phyloP scores from a whole-genome alignment of 2,329 filamentous ascomycete species.

The Aspergillus quadricinctus region DNA sequence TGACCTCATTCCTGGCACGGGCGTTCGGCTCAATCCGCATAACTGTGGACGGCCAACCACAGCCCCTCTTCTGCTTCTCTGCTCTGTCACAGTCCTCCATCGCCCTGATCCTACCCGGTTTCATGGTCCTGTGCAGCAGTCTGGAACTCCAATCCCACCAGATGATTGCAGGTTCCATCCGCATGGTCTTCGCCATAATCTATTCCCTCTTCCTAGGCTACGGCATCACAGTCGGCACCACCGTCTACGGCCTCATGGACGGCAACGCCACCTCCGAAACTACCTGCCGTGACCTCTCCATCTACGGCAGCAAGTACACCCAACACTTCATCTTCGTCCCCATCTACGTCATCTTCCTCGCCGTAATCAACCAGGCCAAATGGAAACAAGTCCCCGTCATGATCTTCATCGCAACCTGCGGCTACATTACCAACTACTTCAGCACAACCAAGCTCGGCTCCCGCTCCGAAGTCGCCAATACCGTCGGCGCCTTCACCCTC shows the following conservation, averaged over 20 bases:
- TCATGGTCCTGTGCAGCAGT: slow-evolving; percentile 53
- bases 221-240: slow-evolving; percentile 61
- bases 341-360: slow-evolving; percentile 66
- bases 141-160: slow-evolving; percentile 63
- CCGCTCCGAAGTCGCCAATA: slow-evolving; percentile 70
- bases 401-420: slow-evolving; percentile 66
- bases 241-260: slow-evolving; percentile 57
- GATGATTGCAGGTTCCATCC: slow-evolving; percentile 63
- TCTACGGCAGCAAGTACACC: slow-evolving; percentile 29
- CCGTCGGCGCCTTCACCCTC: slow-evolving; percentile 69
- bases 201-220: slow-evolving; percentile 66
- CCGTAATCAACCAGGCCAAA: slow-evolving; percentile 75
- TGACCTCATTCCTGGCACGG: slow-evolving; percentile 64
- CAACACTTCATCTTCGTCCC: slow-evolving; percentile 68
- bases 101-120: slow-evolving; percentile 64
- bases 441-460: slow-evolving; percentile 62
- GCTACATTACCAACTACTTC: slow-evolving; percentile 72
- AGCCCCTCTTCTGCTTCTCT: slow-evolving; percentile 62
- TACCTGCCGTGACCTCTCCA: slow-evolving; percentile 36
- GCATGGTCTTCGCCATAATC: slow-evolving; percentile 66
- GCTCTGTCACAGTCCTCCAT: slow-evolving; percentile 65
- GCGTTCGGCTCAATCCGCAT: slow-evolving; percentile 60
- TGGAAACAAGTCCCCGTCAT: slow-evolving; percentile 73
- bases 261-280: slow-evolving; percentile 44
- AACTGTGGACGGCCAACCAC: slow-evolving; percentile 18